Evolutionary conservation across 2,329 filamentous ascomycete genomes (phyloP), one percentile per base, ranked within the genome.

Genomic region (Cryphonectria parasitica): DNA sequence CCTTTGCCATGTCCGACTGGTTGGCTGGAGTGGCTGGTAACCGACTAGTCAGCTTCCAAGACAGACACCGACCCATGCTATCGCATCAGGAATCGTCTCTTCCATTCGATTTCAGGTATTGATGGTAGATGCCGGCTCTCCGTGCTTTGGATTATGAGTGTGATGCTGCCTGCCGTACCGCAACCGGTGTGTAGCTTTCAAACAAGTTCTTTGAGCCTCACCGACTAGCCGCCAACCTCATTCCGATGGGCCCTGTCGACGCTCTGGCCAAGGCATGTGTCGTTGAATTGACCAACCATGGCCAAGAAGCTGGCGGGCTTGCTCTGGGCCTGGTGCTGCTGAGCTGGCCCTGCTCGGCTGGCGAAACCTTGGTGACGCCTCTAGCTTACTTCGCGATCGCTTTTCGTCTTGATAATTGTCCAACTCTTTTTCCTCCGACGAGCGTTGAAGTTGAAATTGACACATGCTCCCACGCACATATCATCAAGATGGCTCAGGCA

Each of bases 401-500:
- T 54, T 39, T 15, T 15, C 7, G 31, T 13, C 39, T 49, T 45
- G n/a, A 43, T 41, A 43, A 43, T 49, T 60, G 15, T 28, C 28
- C 17, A 31, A 36, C 22, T 66, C n/a, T 15, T 69, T 49, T 13
- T 39, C 11, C 36, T 52, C 43, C 19, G 28, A 17, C 63, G 8
- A 22, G 25, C 39, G 36, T 54, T 41, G 15, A 45, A 64, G 28
- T 61, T 34, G 25, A 61, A 66, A 60, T 65, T 45, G 43, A 25
- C 66, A 65, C 56, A 15, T 66, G 66, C 15, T 28, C 22, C 13
- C 15, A 3, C 36, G 25, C 45, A 13, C 34, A 2, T 13, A 52
- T 56, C 49, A 34, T 61, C 60, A 67, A 67, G 10, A 71, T 71
- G 71, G 69, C 71, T 63, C 64, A 71, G 52, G 75, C 82, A 56